A percentile compares a stretch with the other conserved stretches of the same genome.
phyloP scores from a whole-genome alignment of 1,139 yeast species.

The Nakaseomyces nivariensis region DNA sequence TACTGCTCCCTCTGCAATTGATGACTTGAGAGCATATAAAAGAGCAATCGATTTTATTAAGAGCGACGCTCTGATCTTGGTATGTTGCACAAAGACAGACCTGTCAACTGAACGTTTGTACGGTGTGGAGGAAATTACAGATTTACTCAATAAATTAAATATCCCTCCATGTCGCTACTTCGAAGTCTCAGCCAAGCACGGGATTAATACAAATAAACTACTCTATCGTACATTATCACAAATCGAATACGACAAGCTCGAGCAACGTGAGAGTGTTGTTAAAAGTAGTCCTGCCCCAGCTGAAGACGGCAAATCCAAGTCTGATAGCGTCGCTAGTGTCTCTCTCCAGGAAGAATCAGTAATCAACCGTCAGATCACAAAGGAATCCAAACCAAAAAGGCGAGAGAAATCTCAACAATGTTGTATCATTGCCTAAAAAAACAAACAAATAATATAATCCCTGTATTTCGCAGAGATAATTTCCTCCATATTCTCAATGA shows the following conservation, averaged over 20 bases:
- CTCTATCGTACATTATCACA: constrained; percentile 10
- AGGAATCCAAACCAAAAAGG: background rate
- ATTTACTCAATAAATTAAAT: constrained; percentile 9
- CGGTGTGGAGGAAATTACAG: constrained; percentile 6
- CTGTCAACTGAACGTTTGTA: constrained; percentile 9
- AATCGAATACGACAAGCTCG: constrained; percentile 12
- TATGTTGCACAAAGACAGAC: constrained; percentile 22
- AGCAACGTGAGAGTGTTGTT: background rate
- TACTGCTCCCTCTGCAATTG: constrained; percentile 15
- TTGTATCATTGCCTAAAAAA: background rate
- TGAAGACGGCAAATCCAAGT: background rate
- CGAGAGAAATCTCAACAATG: background rate
- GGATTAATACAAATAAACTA: constrained; percentile 10
- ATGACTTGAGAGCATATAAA: constrained; percentile 13
- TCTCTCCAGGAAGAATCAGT: background rate
- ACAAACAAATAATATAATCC: background rate
- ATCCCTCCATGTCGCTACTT: constrained; percentile 13
- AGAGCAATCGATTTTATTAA: constrained; percentile 16
- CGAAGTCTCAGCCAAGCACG: constrained; percentile 21
- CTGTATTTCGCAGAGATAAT: background rate
- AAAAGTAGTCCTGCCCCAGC: background rate
- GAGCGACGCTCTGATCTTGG: constrained; percentile 17
- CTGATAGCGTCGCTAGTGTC: background rate
- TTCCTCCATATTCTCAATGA: background rate
- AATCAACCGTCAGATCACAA: background rate